These are phyloP conservation scores for Phialemoniopsis sp. DNA, from an alignment of 2,329 filamentous ascomycete species.

Conservation along the genomic window DNA sequence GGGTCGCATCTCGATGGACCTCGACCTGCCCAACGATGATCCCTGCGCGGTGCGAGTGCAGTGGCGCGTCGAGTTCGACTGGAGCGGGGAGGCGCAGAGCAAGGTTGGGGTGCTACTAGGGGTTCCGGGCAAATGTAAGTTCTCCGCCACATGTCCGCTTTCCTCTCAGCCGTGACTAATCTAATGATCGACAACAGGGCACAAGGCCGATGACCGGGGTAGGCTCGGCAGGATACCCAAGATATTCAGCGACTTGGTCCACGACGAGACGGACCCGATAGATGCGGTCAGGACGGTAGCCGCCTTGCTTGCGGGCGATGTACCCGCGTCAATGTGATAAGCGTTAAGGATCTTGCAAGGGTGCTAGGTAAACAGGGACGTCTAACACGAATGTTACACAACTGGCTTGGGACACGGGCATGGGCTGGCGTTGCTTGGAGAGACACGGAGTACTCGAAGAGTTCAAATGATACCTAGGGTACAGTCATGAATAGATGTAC, in stretches of 20 bases:
- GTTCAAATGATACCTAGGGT: too few relatives aligned
- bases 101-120: conserved; percentile 49
- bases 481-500: too few relatives aligned
- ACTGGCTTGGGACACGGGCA: too few relatives aligned
- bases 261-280: conserved; percentile 48
- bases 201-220: conserved; percentile 50
- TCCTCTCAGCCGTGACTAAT: conserved; percentile 5
- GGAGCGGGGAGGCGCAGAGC: conserved; percentile 67
- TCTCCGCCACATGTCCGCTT: conserved; percentile 20
- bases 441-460: too few relatives aligned
- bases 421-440: too few relatives aligned
- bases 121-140: conserved; percentile 61
- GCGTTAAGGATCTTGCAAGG: background rate
- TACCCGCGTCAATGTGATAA: background rate
- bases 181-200: conserved; percentile 40
- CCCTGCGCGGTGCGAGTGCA: conserved; percentile 45
- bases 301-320: conserved; percentile 50
- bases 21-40: conserved; percentile 34
- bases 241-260: conserved; percentile 57
- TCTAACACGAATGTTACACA: too few relatives aligned
- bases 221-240: conserved; percentile 53
- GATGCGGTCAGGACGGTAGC: conserved; percentile 55
- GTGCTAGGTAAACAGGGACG: background rate
- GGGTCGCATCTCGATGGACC: conserved; percentile 47
- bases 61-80: conserved; percentile 66